Base-by-base conservation (phyloP, 2,329 filamentous ascomycete genomes). In the Akanthomyces uredinophilus region DNA sequence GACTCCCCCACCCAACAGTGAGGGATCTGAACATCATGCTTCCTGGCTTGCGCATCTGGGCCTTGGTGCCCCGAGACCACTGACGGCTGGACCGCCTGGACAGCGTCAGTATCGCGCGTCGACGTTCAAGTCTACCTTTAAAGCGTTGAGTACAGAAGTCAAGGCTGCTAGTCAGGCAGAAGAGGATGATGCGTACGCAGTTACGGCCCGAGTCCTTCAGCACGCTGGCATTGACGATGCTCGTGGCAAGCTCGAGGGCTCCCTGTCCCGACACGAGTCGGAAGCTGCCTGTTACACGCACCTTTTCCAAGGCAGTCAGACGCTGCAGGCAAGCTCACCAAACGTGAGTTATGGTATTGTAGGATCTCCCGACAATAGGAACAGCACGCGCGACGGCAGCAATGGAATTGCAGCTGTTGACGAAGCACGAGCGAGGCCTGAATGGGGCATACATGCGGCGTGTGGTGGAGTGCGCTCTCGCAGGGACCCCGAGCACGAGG, bases 51-150 rank as follows among this genome's bases (percentile, higher is more conserved):
- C 74, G 20, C 67, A 73, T 3, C 70, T 68, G 29, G 73, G 72
- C 0, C 71, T 74, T 1, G 80, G 80, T 6, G 75, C 75, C 20
- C 82, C 81, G n/a, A 75, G 71, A 24, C 82, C 82, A 11, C 68
- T 84, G 65, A 83, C 79, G 22, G 82, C 82, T 32, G 82, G 82
- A 1, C 82, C 82, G 47, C 82, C 82, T 14, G 82, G 82, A 22
- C 79, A 81, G 63, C 78, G 82, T 47, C 79, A 81, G 61, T 78
- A 78, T 65, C 78, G 74, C 22, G 73, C 79, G n/a, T 74, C 75
- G 27, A 75, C 75, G 2, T 73, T 79, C 39, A 78, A 81, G 32
- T 69, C 71, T 10, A 71, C 73, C 1, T 69, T 75, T 62, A 76
- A 72, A 61, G 68, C 72, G 37, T 68, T 74, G 37, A 70, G 72